These are phyloP conservation scores for Fraxinus albicans DNA, from an alignment of 305 asterid genomes.

Conservation along the genomic window DNA sequence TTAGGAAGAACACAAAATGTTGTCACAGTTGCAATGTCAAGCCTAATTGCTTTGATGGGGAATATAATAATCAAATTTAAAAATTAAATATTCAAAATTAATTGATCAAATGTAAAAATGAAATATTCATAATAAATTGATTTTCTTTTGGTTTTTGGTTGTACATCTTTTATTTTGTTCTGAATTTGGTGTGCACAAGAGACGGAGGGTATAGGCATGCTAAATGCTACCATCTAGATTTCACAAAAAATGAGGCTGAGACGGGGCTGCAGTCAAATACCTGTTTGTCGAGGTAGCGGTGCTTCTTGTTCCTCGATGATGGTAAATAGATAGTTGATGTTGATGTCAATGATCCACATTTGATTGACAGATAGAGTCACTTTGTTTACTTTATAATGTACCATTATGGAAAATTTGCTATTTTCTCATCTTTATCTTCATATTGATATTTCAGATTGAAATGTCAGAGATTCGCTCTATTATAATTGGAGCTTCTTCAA, in stretches of 20 bases:
- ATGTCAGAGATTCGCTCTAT: slow-evolving; percentile 95
- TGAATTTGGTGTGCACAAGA: background rate
- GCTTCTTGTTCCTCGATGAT: background rate
- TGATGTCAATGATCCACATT: background rate
- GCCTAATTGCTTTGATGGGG: background rate
- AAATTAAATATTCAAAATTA: background rate
- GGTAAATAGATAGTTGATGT: background rate
- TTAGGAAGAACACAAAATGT: background rate
- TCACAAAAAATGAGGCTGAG: background rate
- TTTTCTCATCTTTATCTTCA: slow-evolving; percentile 5
- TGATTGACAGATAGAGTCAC: background rate
- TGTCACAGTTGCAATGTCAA: background rate
- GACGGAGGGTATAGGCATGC: background rate
- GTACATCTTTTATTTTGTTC: background rate
- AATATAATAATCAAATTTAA: background rate
- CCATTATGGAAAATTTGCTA: background rate
- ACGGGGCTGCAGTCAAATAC: background rate
- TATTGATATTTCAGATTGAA: slow-evolving; percentile 62
- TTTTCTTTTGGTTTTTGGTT: background rate
- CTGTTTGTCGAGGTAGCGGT: background rate
- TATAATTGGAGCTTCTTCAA: slow-evolving; percentile 68
- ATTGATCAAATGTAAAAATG: background rate
- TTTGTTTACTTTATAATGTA: background rate
- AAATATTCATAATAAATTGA: background rate
- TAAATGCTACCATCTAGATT: background rate